A percentile compares a stretch with the other conserved stretches of the same genome.
Conservation (phyloP, 202 grass and related monocot genomes). For the Miscanthus sacchariflorus region DNA sequence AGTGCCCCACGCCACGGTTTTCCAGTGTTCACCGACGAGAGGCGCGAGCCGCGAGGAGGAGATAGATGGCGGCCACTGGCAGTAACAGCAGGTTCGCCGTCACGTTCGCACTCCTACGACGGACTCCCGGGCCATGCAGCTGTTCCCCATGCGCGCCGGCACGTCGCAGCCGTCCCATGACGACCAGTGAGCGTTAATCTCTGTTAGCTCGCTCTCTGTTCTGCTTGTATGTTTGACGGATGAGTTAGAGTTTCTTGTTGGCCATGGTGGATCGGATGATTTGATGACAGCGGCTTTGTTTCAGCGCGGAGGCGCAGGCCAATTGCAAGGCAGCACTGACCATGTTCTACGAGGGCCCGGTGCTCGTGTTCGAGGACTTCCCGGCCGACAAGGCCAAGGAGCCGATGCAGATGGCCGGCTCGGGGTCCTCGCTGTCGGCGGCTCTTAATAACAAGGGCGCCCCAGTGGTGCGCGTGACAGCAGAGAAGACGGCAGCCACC, state of each 20-base stretch:
- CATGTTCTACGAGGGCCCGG: slow-evolving; percentile 72
- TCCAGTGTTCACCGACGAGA: too few relatives aligned
- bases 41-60: not conserved
- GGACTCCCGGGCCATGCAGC: too few relatives aligned
- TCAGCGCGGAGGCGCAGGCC: not conserved
- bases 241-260: too few relatives aligned
- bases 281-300: not conserved
- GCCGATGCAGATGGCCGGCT: not conserved
- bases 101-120: slow-evolving; percentile 41
- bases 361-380: slow-evolving; percentile 71
- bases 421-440: too few relatives aligned
- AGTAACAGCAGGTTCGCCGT: slow-evolving; percentile 36
- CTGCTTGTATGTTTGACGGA: too few relatives aligned
- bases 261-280: not conserved
- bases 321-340: slow-evolving; percentile 11
- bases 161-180: too few relatives aligned
- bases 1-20: too few relatives aligned
- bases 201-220: too few relatives aligned
- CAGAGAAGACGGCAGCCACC: not conserved
- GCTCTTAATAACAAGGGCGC: too few relatives aligned
- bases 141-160: too few relatives aligned
- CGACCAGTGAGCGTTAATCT: too few relatives aligned
- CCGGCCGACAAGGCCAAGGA: slow-evolving; percentile 63
- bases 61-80: not conserved
- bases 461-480: too few relatives aligned